phyloP scores from a whole-genome alignment of 1,139 yeast species.

The Scheffersomyces insectosa region DNA sequence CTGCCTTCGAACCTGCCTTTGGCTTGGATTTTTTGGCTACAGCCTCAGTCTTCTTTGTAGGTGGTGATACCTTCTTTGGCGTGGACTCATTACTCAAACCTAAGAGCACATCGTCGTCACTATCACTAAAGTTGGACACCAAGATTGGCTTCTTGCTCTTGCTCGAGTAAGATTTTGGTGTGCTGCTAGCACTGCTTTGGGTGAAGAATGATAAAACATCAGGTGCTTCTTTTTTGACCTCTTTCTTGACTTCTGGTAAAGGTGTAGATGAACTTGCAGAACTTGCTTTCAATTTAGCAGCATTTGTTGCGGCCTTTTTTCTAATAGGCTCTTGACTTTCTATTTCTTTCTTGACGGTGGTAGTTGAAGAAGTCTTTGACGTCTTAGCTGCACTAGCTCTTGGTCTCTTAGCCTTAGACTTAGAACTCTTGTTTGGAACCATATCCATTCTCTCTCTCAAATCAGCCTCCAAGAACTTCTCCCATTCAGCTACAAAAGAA shows the following conservation, averaged over 20 bases:
- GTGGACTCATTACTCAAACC: conserved; percentile 10
- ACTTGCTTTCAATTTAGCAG: conserved; percentile 3
- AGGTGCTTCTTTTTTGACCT: conserved; percentile 11
- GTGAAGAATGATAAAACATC: conserved; percentile 22
- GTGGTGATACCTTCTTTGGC: not conserved
- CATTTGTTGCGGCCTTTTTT: conserved; percentile 10
- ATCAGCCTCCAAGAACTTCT: conserved; percentile 51
- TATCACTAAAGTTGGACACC: conserved; percentile 27
- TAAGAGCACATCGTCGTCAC: conserved; percentile 34
- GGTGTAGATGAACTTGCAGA: conserved; percentile 1
- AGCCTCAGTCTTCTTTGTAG: not conserved
- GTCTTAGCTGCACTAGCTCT: conserved; percentile 20
- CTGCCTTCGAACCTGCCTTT: conserved; percentile 10
- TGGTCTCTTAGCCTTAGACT: conserved; percentile 25
- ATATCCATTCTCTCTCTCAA: conserved; percentile 30
- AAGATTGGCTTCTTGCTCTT: conserved; percentile 13
- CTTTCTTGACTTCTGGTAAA: not conserved
- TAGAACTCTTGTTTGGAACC: conserved; percentile 29
- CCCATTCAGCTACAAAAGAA: conserved; percentile 66
- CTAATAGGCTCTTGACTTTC: conserved; percentile 11
- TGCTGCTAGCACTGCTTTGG: conserved; percentile 6
- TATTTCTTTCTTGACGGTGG: conserved; percentile 11
- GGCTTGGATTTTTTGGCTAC: conserved; percentile 4
- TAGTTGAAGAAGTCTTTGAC: conserved; percentile 5
- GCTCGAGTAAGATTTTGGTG: conserved; percentile 6